These are phyloP conservation scores for Scheffersomyces parashehatae DNA, from an alignment of 1,139 yeast genomes.

Conservation along the genomic window DNA sequence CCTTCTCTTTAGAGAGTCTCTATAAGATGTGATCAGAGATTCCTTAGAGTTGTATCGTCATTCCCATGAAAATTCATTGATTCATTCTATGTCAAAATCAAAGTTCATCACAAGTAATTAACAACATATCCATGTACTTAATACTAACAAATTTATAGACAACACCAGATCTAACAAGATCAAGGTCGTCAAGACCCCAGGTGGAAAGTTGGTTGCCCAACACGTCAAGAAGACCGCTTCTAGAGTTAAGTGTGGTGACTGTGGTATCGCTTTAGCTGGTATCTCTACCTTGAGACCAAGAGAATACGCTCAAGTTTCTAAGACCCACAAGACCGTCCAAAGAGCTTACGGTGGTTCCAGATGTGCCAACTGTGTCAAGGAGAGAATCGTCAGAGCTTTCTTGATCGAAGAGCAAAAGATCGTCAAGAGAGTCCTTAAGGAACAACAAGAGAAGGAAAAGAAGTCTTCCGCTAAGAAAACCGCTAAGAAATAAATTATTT, in stretches of 20 bases:
- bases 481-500: constrained; percentile 35
- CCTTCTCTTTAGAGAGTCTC: no score
- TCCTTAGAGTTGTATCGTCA: no score
- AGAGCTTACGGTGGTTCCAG: constrained; percentile 99
- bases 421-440: constrained; percentile 98
- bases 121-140: no score
- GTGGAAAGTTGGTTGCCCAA: constrained; percentile 97
- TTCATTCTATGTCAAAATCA: no score
- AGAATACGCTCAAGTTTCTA: constrained; percentile 91
- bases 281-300: constrained; percentile 95
- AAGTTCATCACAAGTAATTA: no score
- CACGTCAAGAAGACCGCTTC: constrained; percentile 94
- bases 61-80: no score
- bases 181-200: constrained; percentile 99
- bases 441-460: constrained; percentile 85
- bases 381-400: constrained; percentile 98
- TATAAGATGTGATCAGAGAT: no score
- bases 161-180: constrained; percentile 99
- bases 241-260: constrained; percentile 99
- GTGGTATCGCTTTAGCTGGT: constrained; percentile 92
- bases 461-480: constrained; percentile 48
- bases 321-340: constrained; percentile 96
- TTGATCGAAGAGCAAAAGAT: constrained; percentile 99
- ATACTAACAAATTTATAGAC: constrained; percentile 60
- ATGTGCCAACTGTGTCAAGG: constrained; percentile 98